phyloP scores from a whole-genome alignment of 352 stramenopile species.

The Globisporangium megalacanthum region DNA sequence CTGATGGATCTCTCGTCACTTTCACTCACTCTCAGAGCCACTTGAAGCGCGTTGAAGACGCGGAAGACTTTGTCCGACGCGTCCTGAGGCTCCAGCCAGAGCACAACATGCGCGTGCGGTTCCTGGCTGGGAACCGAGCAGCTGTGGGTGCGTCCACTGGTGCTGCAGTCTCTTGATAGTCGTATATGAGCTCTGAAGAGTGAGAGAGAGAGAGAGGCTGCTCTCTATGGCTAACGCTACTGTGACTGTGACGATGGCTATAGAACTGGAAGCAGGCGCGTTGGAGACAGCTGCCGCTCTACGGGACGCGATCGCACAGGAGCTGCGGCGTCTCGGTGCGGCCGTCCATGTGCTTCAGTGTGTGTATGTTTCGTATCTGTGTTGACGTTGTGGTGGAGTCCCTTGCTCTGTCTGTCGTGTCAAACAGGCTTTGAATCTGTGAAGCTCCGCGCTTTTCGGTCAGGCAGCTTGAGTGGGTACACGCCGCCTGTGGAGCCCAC shows the following conservation, averaged over 20 bases:
- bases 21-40: constrained; percentile 31
- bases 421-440: constrained; percentile 46
- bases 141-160: constrained; percentile 36
- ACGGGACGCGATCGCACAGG: constrained; percentile 23
- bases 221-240: background rate
- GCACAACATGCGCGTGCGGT: constrained; percentile 71
- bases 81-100: constrained; percentile 35
- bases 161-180: background rate
- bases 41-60: constrained; percentile 59
- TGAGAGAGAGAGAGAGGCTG: background rate
- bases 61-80: constrained; percentile 56
- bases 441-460: constrained; percentile 44
- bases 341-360: background rate
- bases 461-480: constrained; percentile 67
- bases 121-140: constrained; percentile 63
- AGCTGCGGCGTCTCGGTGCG: constrained; percentile 39
- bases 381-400: background rate
- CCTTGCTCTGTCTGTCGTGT: background rate
- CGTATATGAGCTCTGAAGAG: background rate
- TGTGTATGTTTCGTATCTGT: background rate
- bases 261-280: constrained; percentile 37
- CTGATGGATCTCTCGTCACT: background rate
- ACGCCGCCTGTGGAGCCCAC: constrained; percentile 7
- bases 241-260: background rate
- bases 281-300: constrained; percentile 24